Base-by-base conservation (phyloP, 352 stramenopile genomes). In the Thalassiosira hispida region DNA sequence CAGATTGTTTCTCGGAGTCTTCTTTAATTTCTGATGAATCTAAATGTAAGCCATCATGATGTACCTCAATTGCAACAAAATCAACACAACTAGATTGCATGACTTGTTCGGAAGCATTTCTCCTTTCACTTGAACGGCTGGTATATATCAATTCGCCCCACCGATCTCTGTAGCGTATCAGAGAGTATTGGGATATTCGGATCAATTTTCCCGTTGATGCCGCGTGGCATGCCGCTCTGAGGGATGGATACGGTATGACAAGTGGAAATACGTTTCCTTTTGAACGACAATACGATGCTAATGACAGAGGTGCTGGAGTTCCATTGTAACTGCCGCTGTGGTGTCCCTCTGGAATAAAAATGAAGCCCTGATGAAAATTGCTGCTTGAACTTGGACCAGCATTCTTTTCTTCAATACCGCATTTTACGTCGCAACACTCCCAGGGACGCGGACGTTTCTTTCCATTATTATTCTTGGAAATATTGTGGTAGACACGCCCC, bases 61-160 rank as follows among this genome's bases (percentile, higher is more conserved):
- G 71, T 47, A 77, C 23, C 62, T 80, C 77, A 51, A 78, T 75
- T 27, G 62, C 74, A 2, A 80, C 35, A 53, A 31, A 66, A 25
- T 35, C 38, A 40, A 20, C 6, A 53, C 6, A 11, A 40, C 16
- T 20, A 23, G 38, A 66, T 47, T 73, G 61, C 27, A 40, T 52
- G 6, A 2, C 11, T 25, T 22, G 2, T 23, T 33, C 14, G 49
- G 12, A 4, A 44, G 25, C 18, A 61, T 67, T 40, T 53, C 33
- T 31, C 12, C 22, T 46, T 62, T 74, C 38, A 14, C 12, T 27
- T 11, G n/a, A 53, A 9, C 42, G 46, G 51, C 40, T 70, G 55
- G 66, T 47, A 73, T 77, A 84, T 35, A 84, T 18, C 12, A 84
- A 12, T 22, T 79, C 49, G 9, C 76, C 76, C 49, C 62, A 68